phyloP scores from a whole-genome alignment of 2,329 filamentous ascomycete species.

The Pyrenophora tritici-repentis region DNA sequence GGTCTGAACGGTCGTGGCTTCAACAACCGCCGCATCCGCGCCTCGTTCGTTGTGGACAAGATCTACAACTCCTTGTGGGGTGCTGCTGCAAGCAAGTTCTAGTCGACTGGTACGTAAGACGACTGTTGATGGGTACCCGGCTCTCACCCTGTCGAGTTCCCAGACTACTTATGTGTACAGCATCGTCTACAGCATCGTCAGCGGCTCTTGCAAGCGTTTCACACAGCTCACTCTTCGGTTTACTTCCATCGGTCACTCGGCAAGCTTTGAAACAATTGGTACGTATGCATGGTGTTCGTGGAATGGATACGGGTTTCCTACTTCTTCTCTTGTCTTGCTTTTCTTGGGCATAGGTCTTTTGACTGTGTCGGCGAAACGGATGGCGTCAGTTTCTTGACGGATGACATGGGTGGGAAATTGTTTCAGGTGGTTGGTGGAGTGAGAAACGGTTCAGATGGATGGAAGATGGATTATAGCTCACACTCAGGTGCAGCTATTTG shows the following conservation, averaged over 20 bases:
- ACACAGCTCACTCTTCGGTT: background rate
- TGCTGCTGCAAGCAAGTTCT: conserved; percentile 38
- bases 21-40: conserved; percentile 88
- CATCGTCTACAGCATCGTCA: background rate
- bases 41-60: conserved; percentile 94
- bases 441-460: conserved; percentile 1
- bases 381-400: background rate
- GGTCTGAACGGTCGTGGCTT: conserved; percentile 97
- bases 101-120: conserved; percentile 23
- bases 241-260: conserved; percentile 1
- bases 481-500: background rate
- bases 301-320: conserved; percentile 11
- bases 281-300: conserved; percentile 14
- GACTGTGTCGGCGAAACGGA: background rate
- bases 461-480: background rate
- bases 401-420: background rate
- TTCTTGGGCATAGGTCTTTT: conserved; percentile 3
- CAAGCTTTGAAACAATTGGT: conserved; percentile 4
- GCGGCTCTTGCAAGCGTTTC: background rate
- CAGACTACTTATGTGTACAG: conserved; percentile 12
- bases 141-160: conserved; percentile 9
- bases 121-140: conserved; percentile 9
- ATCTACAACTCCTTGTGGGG: conserved; percentile 91
- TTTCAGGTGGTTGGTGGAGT: background rate
- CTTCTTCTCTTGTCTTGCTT: background rate